Evolutionary conservation across 371 early-diverging fungal genomes (phyloP), one percentile per base, ranked within the genome.

Genomic region (Nematocida ironsii): DNA sequence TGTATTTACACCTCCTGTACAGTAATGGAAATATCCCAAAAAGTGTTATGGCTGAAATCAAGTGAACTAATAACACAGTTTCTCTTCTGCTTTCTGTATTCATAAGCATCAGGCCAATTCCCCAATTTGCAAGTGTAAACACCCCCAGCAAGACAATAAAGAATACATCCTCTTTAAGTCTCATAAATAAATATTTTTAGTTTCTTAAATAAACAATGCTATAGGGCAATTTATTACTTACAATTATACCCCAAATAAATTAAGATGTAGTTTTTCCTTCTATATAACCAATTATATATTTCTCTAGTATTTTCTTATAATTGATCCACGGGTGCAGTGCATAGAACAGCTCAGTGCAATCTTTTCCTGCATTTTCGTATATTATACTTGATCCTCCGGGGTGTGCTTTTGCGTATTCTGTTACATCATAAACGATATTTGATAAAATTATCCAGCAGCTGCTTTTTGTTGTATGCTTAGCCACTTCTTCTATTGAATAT

Each of bases 381-480:
- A 96, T 84, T 86, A 94, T 92, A 80, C 89, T 90, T 40, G 87
- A 86, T 13, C 97, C 96, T 42, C 97, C 97, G 18, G 97, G 97
- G 86, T 97, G 97, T 84, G 91, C 94, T 61, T 92, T 90, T n/a
- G 95, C 40, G 84, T 95, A 97, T 3, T 91, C 89, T 23, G 97
- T 94, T 33, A 94, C 90, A 83, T 96, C 94, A 87, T 94, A 97
- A 0, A 97, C 93, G 82, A 92, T 92, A 45, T 94, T 94, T 25
- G 90, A 89, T 57, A 95, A 87, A 18, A 92, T 92, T 75, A 94
- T 93, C 97, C 97, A 97, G 68, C 91, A 90, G 86, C 95, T 95
- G 33, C 91, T 90, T 68, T 85, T 82, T 52, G 89, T 89, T 56
- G 89, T 91, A 86, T 96, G 96, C 61, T 88, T 80, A 39, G 90